These are phyloP conservation scores for Avena eriantha DNA, from an alignment of 176 grass and related monocot genomes.

Conservation along the genomic window DNA sequence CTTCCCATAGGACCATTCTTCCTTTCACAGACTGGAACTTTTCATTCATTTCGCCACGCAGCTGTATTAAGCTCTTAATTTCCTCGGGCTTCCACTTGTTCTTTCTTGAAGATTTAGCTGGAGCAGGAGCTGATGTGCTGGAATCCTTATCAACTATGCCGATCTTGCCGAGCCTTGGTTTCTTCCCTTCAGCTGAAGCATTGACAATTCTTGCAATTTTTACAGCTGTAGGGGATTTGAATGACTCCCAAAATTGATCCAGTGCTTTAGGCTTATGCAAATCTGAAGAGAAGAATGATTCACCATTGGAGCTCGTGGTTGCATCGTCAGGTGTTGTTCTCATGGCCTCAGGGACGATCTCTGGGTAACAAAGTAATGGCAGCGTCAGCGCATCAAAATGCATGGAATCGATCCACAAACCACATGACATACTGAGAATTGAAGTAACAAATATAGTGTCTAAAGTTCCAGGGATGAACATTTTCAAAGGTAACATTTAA, in stretches of 20 bases:
- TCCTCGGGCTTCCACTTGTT: conserved; percentile 98
- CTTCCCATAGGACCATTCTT: conserved; percentile 96
- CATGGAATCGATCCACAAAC: background rate
- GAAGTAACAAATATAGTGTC: conserved; percentile 24
- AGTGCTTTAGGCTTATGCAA: conserved; percentile 60
- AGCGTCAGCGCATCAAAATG: conserved; percentile 25
- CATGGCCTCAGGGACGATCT: conserved; percentile 39
- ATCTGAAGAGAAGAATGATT: conserved; percentile 66
- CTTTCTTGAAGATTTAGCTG: conserved; percentile 63
- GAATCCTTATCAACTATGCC: conserved; percentile 46
- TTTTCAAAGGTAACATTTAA: conserved; percentile 26
- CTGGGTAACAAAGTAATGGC: conserved; percentile 44
- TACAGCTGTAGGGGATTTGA: conserved; percentile 61
- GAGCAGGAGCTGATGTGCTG: conserved; percentile 42
- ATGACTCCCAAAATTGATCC: conserved; percentile 67
- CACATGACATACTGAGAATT: conserved; percentile 25
- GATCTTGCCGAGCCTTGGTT: conserved; percentile 51
- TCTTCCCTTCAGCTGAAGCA: conserved; percentile 53
- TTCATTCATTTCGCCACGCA: conserved; percentile 74
- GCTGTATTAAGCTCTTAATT: conserved; percentile 77
- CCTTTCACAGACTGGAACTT: conserved; percentile 86
- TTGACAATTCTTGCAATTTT: conserved; percentile 62
- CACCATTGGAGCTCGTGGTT: conserved; percentile 53
- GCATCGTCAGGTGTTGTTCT: conserved; percentile 45
- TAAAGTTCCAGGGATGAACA: conserved; percentile 23